These are phyloP conservation scores for Cercophora newfieldiana DNA, from an alignment of 495 filamentous ascomycete genomes.

Conservation along the genomic window DNA sequence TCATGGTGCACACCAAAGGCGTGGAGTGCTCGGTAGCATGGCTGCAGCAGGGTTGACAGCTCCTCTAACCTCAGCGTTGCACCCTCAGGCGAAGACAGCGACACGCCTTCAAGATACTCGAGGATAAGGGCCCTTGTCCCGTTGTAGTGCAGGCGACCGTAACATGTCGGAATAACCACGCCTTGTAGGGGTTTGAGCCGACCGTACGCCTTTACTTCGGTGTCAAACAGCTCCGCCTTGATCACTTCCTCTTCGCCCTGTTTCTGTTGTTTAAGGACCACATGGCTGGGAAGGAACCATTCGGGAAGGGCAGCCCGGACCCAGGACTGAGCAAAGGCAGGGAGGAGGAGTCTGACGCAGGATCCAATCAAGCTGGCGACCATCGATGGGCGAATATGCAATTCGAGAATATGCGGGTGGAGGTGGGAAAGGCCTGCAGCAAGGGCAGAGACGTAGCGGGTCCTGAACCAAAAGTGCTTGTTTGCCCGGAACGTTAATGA, in stretches of 20 bases:
- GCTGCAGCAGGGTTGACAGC: constrained; percentile 15
- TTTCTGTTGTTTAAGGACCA: constrained; percentile 6
- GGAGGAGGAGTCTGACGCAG: constrained; percentile 2
- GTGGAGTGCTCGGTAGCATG: constrained; percentile 16
- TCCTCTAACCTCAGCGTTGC: constrained; percentile 16
- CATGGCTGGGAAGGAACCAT: constrained; percentile 8
- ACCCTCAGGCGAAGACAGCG: constrained; percentile 5
- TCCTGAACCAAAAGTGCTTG: constrained; percentile 13
- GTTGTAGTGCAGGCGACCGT: constrained; percentile 4
- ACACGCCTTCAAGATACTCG: constrained; percentile 9
- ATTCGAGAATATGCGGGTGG: not conserved
- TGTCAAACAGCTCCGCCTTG: constrained; percentile 8
- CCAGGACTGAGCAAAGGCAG: constrained; percentile 12
- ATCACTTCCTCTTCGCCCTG: constrained; percentile 9
- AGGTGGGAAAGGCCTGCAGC: not conserved
- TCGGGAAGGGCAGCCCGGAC: not conserved
- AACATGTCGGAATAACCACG: constrained; percentile 12
- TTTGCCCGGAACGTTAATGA: not conserved
- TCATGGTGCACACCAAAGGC: constrained; percentile 16
- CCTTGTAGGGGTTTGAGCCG: constrained; percentile 14
- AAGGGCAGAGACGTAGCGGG: constrained; percentile 12
- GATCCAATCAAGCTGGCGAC: not conserved
- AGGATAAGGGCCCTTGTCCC: constrained; percentile 11
- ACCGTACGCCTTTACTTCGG: constrained; percentile 5
- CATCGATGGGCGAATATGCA: not conserved